Percentiles rank a stretch among this genome's conserved stretches.
Conservation (phyloP, 176 grass and related monocot genomes). For the Chrysopogon serrulatus region DNA sequence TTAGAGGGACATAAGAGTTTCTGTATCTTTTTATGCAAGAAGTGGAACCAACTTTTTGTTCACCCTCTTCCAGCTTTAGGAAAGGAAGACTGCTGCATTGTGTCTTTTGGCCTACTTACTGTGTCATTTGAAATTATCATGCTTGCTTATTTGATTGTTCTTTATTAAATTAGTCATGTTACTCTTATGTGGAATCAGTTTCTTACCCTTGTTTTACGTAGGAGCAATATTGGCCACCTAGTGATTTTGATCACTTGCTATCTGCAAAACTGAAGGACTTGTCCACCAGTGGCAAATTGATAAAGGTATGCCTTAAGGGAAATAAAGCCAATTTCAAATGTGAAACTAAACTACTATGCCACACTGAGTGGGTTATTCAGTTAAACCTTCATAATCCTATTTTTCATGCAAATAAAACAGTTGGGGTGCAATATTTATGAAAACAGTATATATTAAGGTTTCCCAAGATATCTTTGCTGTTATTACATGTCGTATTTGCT, state of each 20-base stretch:
- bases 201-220: slow-evolving; percentile 29
- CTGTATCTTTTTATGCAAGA: neutral
- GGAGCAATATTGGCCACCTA: slow-evolving; percentile 53
- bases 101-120: neutral
- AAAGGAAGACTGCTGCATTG: neutral
- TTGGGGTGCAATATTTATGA: slow-evolving; percentile 12
- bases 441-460: slow-evolving; percentile 15
- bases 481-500: neutral
- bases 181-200: neutral
- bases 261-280: slow-evolving; percentile 63
- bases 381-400: neutral
- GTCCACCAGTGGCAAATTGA: slow-evolving; percentile 49
- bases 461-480: neutral
- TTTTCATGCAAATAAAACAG: slow-evolving; percentile 1
- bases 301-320: slow-evolving; percentile 46
- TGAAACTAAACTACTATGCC: neutral
- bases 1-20: neutral
- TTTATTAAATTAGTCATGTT: neutral
- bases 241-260: slow-evolving; percentile 64
- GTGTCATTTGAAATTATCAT: neutral
- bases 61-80: neutral
- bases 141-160: neutral
- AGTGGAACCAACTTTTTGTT: neutral
- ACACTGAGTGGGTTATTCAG: neutral
- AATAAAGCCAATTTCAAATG: neutral